These are phyloP conservation scores for Amborella trichopoda DNA, from an alignment of 164 flowering plant species.

Conservation along the genomic window DNA sequence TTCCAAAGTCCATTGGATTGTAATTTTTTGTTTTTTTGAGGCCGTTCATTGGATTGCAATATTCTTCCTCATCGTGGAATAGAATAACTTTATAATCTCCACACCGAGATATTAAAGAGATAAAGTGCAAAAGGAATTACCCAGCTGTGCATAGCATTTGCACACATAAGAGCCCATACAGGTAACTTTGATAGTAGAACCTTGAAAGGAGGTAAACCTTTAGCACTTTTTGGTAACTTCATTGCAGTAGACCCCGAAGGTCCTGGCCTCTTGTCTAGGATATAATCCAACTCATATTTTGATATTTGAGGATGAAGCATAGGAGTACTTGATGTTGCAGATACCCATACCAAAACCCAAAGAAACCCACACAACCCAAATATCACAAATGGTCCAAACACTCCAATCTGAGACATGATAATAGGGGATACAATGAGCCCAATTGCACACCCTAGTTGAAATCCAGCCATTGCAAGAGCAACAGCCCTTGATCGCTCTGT, in stretches of 20 bases:
- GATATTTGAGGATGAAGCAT: slow-evolving; percentile 72
- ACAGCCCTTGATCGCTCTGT: slow-evolving; percentile 90
- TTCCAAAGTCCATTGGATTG: no score
- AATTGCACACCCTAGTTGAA: slow-evolving; percentile 78
- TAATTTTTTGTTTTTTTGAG: no score
- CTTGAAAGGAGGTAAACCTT: slow-evolving; percentile 69
- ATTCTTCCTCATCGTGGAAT: no score
- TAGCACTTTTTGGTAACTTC: slow-evolving; percentile 20
- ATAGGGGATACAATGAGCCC: slow-evolving; percentile 93
- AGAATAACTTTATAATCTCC: no score
- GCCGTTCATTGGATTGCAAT: no score
- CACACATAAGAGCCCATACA: slow-evolving; percentile 81
- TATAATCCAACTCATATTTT: slow-evolving; percentile 57
- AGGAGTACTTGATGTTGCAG: slow-evolving; percentile 76
- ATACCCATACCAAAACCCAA: slow-evolving; percentile 93
- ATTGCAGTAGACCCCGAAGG: slow-evolving; percentile 9
- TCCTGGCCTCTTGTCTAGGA: slow-evolving; percentile 25
- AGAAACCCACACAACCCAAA: slow-evolving; percentile 90
- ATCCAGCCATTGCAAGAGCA: slow-evolving; percentile 94
- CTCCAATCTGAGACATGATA: slow-evolving; percentile 84
- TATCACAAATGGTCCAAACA: slow-evolving; percentile 93
- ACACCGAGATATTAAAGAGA: no score
- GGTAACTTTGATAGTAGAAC: slow-evolving; percentile 71
- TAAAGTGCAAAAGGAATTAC: no score
- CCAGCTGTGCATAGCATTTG: slow-evolving; percentile 97